Conservation (phyloP, 1,139 yeast species). For the Magnusiomyces clavatus region DNA sequence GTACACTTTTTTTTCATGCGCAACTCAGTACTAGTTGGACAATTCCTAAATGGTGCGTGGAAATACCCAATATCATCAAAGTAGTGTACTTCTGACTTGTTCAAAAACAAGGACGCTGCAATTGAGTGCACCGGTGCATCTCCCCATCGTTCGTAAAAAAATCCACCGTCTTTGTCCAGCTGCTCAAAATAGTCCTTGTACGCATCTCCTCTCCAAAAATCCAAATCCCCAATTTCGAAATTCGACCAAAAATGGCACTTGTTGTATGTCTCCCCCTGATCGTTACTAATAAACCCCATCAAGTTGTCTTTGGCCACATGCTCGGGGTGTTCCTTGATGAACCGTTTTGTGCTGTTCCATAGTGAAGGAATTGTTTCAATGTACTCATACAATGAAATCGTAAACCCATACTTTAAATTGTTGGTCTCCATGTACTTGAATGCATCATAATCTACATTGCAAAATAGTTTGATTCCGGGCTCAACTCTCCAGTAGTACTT, state of each 20-base stretch:
- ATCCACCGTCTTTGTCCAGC: slow-evolving; percentile 74
- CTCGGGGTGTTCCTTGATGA: slow-evolving; percentile 58
- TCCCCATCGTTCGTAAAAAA: slow-evolving; percentile 94
- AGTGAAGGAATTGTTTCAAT: slow-evolving; percentile 70
- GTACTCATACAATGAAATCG: slow-evolving; percentile 81
- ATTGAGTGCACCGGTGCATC: slow-evolving; percentile 90
- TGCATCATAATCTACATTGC: slow-evolving; percentile 79
- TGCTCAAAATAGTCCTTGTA: slow-evolving; percentile 62
- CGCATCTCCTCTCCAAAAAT: slow-evolving; percentile 64
- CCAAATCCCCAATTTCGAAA: slow-evolving; percentile 75
- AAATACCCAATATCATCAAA: slow-evolving; percentile 78
- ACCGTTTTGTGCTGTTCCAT: slow-evolving; percentile 70
- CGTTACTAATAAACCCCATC: slow-evolving; percentile 62
- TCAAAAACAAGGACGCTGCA: slow-evolving; percentile 62
- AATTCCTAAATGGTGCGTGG: slow-evolving; percentile 74
- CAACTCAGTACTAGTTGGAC: slow-evolving; percentile 44
- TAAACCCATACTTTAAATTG: slow-evolving; percentile 67
- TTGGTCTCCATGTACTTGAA: slow-evolving; percentile 79
- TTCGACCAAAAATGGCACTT: slow-evolving; percentile 91
- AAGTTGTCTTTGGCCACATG: slow-evolving; percentile 48
- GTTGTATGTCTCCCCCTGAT: slow-evolving; percentile 61
- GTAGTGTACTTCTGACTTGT: slow-evolving; percentile 60
- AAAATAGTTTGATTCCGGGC: slow-evolving; percentile 73
- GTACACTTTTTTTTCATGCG: slow-evolving; percentile 43
- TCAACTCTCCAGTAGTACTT: slow-evolving; percentile 97